phyloP scores from a whole-genome alignment of 1,139 yeast genomes.

The Blastobotrys malaysiensis region DNA sequence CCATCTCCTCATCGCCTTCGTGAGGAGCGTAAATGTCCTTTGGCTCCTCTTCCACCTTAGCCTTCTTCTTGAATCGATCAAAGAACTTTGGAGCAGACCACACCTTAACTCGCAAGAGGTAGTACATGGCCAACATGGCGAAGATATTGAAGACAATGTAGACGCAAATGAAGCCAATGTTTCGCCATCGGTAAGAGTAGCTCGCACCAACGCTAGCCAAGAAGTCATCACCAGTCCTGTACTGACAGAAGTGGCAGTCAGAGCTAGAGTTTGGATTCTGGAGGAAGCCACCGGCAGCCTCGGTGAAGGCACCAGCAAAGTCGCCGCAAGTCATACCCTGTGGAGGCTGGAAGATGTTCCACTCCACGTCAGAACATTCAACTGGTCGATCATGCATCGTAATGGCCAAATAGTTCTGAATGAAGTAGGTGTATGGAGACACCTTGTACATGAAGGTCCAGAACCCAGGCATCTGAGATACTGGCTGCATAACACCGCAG shows the following conservation, averaged over 20 bases:
- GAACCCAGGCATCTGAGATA: slow-evolving; percentile 47
- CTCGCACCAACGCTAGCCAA: slow-evolving; percentile 38
- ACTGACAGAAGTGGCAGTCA: slow-evolving; percentile 45
- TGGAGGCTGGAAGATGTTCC: slow-evolving; percentile 46
- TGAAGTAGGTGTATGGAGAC: slow-evolving; percentile 53
- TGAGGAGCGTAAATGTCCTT: slow-evolving; percentile 16
- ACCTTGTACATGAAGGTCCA: slow-evolving; percentile 55
- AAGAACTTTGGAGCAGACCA: slow-evolving; percentile 18
- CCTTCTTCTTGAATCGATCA: slow-evolving; percentile 7
- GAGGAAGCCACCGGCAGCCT: slow-evolving; percentile 41
- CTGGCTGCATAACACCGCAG: slow-evolving; percentile 55
- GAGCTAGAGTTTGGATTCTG: slow-evolving; percentile 38
- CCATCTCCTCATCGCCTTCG: slow-evolving; percentile 19
- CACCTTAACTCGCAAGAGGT: slow-evolving; percentile 34
- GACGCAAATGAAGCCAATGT: slow-evolving; percentile 54
- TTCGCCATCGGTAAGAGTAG: slow-evolving; percentile 54
- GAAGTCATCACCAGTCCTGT: slow-evolving; percentile 41
- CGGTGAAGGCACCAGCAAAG: slow-evolving; percentile 38
- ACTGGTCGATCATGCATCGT: slow-evolving; percentile 42
- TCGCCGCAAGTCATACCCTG: slow-evolving; percentile 43
- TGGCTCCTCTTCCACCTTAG: slow-evolving; percentile 10
- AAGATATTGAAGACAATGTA: slow-evolving; percentile 51
- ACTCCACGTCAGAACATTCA: slow-evolving; percentile 43
- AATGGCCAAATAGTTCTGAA: slow-evolving; percentile 42
- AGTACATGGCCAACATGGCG: slow-evolving; percentile 43